phyloP scores from a whole-genome alignment of 2,329 filamentous ascomycete genomes.

The Paraphoma sp. region DNA sequence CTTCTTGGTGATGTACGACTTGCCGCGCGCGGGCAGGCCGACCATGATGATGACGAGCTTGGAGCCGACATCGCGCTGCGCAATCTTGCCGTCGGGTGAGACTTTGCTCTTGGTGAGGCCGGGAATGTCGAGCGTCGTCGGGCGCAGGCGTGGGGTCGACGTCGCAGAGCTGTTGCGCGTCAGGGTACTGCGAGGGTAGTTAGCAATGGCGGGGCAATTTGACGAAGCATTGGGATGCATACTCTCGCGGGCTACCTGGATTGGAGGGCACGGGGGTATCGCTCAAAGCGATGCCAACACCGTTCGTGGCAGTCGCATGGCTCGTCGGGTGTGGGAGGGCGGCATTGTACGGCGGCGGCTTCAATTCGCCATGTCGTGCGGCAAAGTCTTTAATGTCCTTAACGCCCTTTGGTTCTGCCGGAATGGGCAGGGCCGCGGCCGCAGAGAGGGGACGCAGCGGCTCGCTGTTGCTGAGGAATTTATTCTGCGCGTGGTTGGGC shows the following conservation, averaged over 20 bases:
- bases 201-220: constrained; percentile 16
- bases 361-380: constrained; percentile 38
- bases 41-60: constrained; percentile 99
- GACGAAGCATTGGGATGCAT: constrained; percentile 39
- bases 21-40: constrained; percentile 90
- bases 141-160: constrained; percentile 81
- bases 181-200: constrained; percentile 61
- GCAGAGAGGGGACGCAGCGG: constrained; percentile 29
- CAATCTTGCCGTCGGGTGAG: constrained; percentile 93
- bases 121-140: constrained; percentile 95
- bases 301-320: constrained; percentile 41
- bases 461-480: constrained; percentile 21
- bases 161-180: constrained; percentile 75
- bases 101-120: constrained; percentile 95
- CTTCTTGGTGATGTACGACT: constrained; percentile 99
- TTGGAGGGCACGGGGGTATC: constrained; percentile 70
- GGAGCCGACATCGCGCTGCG: constrained; percentile 89
- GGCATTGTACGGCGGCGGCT: constrained; percentile 30
- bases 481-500: constrained; percentile 25
- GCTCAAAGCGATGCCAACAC: constrained; percentile 62
- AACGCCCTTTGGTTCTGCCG: constrained; percentile 29
- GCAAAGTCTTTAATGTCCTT: constrained; percentile 31
- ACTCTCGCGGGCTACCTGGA: constrained; percentile 68
- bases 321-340: constrained; percentile 18
- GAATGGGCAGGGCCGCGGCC: constrained; percentile 15